Evolutionary conservation across 441 rosid species (phyloP).

Genomic region (Raphanus hybrid): DNA sequence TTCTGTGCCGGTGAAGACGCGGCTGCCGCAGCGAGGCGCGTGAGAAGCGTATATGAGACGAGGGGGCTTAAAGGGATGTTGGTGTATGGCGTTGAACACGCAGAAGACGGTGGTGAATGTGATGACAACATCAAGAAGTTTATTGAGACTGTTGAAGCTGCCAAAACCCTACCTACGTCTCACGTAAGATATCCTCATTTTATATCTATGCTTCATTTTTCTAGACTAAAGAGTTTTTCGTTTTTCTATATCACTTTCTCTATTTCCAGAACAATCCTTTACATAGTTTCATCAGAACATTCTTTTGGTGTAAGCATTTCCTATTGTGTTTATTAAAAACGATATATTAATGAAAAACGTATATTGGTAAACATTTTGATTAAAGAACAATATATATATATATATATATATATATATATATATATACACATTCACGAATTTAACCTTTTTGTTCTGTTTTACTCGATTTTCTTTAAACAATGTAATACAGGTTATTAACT

Average conservation of each 20-base stretch:
- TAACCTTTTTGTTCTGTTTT: background rate
- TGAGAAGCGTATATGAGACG: conserved; percentile 48
- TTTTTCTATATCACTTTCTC: conserved; percentile 1
- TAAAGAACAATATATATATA: background rate
- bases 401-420: too few relatives aligned
- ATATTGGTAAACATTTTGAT: background rate
- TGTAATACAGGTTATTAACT: background rate
- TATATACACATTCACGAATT: background rate
- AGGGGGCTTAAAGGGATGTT: conserved; percentile 75
- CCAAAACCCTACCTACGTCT: conserved; percentile 61
- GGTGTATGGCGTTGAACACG: conserved; percentile 72
- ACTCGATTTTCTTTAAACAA: background rate
- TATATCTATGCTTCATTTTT: background rate
- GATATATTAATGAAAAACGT: background rate
- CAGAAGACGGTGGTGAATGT: conserved; percentile 58
- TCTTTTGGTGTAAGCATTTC: background rate
- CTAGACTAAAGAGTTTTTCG: background rate
- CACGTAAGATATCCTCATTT: conserved; percentile 53
- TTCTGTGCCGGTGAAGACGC: conserved; percentile 78
- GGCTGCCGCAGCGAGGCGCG: conserved; percentile 46
- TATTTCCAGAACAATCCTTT: background rate
- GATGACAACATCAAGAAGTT: conserved; percentile 62
- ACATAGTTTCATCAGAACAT: conserved; percentile 1
- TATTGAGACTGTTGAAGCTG: conserved; percentile 57
- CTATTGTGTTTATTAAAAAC: background rate